These are phyloP conservation scores for Leccinum subgranulosum DNA, from an alignment of 768 basidiomycete species.

Conservation along the genomic window DNA sequence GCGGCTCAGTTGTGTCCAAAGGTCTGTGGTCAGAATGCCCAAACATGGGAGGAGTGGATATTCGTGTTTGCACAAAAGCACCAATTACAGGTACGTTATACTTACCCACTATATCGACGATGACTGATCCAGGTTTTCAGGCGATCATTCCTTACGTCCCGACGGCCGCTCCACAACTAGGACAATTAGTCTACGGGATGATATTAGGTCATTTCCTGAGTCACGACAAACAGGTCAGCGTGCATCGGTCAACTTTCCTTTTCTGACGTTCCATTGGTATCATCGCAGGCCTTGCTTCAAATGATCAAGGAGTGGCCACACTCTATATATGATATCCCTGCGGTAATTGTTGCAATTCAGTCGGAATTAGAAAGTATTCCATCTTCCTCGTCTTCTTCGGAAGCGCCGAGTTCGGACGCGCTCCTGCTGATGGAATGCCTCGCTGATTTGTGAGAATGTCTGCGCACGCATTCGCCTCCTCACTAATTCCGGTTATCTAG, in stretches of 20 bases:
- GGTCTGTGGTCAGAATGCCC: slow-evolving; percentile 75
- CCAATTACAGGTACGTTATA: slow-evolving; percentile 63
- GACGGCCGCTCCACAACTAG: slow-evolving; percentile 74
- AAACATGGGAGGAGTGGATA: slow-evolving; percentile 96
- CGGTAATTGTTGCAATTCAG: slow-evolving; percentile 87
- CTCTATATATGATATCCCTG: slow-evolving; percentile 83
- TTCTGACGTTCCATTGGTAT: background rate
- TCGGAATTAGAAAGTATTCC: slow-evolving; percentile 69
- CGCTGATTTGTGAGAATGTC: slow-evolving; percentile 70
- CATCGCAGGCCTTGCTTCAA: slow-evolving; percentile 59
- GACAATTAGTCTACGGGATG: slow-evolving; percentile 91
- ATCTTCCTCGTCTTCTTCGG: slow-evolving; percentile 46
- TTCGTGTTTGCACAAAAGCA: slow-evolving; percentile 82
- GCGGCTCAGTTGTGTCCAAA: slow-evolving; percentile 83
- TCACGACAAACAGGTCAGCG: slow-evolving; percentile 66
- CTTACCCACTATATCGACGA: background rate
- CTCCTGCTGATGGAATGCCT: slow-evolving; percentile 88
- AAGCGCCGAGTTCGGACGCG: slow-evolving; percentile 43
- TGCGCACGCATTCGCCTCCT: background rate
- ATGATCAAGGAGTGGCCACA: slow-evolving; percentile 89
- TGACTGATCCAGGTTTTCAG: slow-evolving; percentile 36
- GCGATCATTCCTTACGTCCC: slow-evolving; percentile 89
- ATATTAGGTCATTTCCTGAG: slow-evolving; percentile 82
- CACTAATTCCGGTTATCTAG: slow-evolving; percentile 37
- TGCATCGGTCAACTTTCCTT: background rate